Base-by-base conservation (phyloP, 192 early-diverging fungal genomes). In the Kickxella alabastrina region DNA sequence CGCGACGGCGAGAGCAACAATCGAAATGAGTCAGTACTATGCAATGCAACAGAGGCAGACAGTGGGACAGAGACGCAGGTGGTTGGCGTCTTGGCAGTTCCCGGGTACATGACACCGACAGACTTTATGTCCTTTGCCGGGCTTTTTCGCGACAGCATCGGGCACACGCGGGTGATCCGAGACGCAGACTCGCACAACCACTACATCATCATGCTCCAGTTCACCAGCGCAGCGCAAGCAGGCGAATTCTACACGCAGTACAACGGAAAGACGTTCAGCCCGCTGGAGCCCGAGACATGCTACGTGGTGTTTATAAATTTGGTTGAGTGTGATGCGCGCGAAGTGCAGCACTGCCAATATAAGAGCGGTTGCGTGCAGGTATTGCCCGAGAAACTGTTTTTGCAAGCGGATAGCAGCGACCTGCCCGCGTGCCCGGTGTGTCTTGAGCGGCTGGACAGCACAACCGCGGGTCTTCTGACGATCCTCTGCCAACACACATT, bases 401-500 rank as follows among this genome's bases (percentile, higher is more conserved):
- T 12, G 6, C 6, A 12, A 8, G 31, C 31, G 6, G 15, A 6
- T 6, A 18, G 25, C 6, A 51, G 37, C 24, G 92, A 96, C 63
- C 65, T 95, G 14, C 93, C 94, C 2, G 93, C 89, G 0, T 99
- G 96, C 58, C 94, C 96, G 3, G 93, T 99, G 6, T 99, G 96
- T 65, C 75, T 99, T 34, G 96, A 99, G 48, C 75, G 92, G 15
- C 88, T 99, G 86, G 96, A 99, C 70, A 75, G 87, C 4, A 79
- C 83, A 6, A 83, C 87, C 13, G 94, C 93, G 15, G 94, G 92
- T 5, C 67, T 99, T 21, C 55, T 96, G 29, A 95, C 92, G 3
- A 94, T 94, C 41, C 51, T 92, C 19, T 99, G 96, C 56, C 92
- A 92, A 35, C 96, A 99, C 55, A 89, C 92, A 9, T 97, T 97